A percentile compares a stretch with the other conserved stretches of the same genome.
Evolutionary conservation across 768 basidiomycete species (phyloP).

Genomic region (Boletus sp.): DNA sequence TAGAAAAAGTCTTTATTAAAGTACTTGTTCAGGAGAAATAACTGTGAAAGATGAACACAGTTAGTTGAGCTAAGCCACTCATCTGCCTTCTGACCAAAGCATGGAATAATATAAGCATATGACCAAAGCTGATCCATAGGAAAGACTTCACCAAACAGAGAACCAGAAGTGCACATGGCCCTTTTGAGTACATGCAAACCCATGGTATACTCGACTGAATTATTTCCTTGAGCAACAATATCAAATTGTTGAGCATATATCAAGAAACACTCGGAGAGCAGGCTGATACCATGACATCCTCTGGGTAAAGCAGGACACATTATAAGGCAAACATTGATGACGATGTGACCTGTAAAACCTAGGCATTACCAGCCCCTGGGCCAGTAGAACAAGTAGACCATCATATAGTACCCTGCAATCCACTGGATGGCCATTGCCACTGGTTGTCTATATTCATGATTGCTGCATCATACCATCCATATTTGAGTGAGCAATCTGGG

Average conservation of each 20-base stretch:
- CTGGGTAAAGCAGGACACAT: not conserved
- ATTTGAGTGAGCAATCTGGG: not conserved
- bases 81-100: conserved; percentile 7
- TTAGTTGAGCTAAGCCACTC: not conserved
- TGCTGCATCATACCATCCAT: not conserved
- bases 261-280: not conserved
- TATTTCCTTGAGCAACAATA: not conserved
- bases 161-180: not conserved
- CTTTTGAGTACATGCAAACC: conserved; percentile 8
- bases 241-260: not conserved
- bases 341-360: not conserved
- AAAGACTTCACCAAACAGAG: conserved; percentile 1
- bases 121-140: conserved; percentile 9
- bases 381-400: not conserved
- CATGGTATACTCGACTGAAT: not conserved
- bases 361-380: no score
- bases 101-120: conserved; percentile 5
- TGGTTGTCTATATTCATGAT: not conserved
- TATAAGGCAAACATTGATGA: not conserved
- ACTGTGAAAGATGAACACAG: conserved; percentile 3
- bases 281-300: no score
- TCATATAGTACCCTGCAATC: not conserved
- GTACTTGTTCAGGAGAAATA: conserved; percentile 1
- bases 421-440: not conserved
- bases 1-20: not conserved